Evolutionary conservation across 2,329 filamentous ascomycete species (phyloP).

Genomic region (Xylariomycetidae sp.): DNA sequence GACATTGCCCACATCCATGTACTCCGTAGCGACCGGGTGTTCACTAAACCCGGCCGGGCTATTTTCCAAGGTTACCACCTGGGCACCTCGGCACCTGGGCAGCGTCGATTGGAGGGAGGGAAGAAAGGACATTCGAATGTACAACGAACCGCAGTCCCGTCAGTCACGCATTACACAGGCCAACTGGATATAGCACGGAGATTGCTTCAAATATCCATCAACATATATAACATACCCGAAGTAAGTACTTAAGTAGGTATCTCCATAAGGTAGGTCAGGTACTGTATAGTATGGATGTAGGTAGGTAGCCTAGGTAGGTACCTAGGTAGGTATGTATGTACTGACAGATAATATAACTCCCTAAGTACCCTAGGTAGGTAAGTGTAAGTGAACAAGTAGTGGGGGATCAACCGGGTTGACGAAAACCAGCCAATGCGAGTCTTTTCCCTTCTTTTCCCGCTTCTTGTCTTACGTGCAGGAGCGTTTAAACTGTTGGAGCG

Average conservation of each 20-base stretch:
- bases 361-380: neutral
- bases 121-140: neutral
- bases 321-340: too few relatives aligned
- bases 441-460: too few relatives aligned
- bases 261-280: neutral
- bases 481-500: too few relatives aligned
- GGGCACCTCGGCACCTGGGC: neutral
- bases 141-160: too few relatives aligned
- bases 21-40: too few relatives aligned
- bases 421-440: neutral
- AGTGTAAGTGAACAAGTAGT: neutral
- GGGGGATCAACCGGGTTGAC: neutral
- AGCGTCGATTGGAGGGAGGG: neutral
- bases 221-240: neutral
- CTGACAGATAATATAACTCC: neutral
- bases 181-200: too few relatives aligned
- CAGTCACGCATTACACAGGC: too few relatives aligned
- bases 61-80: too few relatives aligned
- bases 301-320: neutral
- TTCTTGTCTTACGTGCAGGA: too few relatives aligned
- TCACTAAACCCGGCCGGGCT: too few relatives aligned
- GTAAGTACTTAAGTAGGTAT: neutral
- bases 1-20: too few relatives aligned
- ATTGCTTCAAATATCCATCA: neutral
- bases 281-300: neutral